These are phyloP conservation scores for Tuctoria greenei DNA, from an alignment of 176 grass and related monocot genomes.

Conservation along the genomic window DNA sequence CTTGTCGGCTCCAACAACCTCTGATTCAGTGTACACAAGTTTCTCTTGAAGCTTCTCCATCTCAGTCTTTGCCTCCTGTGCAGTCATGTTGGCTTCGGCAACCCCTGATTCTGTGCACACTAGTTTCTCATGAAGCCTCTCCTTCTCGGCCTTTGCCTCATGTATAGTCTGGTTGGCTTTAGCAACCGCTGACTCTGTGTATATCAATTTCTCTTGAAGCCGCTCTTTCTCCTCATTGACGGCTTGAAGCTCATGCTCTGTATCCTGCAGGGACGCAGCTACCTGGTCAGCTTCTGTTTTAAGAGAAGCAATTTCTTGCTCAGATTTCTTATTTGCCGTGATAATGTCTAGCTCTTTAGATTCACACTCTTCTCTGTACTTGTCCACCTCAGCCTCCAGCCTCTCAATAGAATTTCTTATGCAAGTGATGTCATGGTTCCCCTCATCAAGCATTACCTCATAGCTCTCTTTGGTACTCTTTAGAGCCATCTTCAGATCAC, in stretches of 20 bases:
- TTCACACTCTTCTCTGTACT: slow-evolving; percentile 55
- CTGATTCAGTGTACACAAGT: slow-evolving; percentile 39
- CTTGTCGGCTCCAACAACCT: slow-evolving; percentile 35
- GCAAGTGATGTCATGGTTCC: slow-evolving; percentile 65
- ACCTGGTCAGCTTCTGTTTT: slow-evolving; percentile 58
- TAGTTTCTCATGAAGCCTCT: slow-evolving; percentile 50
- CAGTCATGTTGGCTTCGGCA: slow-evolving; percentile 42
- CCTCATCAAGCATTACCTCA: slow-evolving; percentile 71
- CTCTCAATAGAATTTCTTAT: slow-evolving; percentile 59
- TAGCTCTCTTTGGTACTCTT: slow-evolving; percentile 74
- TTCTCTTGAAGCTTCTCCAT: slow-evolving; percentile 51
- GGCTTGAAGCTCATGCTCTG: slow-evolving; percentile 55
- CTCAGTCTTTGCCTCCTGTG: slow-evolving; percentile 49
- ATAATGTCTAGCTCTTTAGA: slow-evolving; percentile 65
- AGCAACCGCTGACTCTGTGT: slow-evolving; percentile 43
- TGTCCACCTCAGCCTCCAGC: slow-evolving; percentile 68
- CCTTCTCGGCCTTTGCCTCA: slow-evolving; percentile 53
- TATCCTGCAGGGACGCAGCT: slow-evolving; percentile 35
- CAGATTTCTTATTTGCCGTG: slow-evolving; percentile 62
- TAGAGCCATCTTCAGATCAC: slow-evolving; percentile 68
- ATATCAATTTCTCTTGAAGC: slow-evolving; percentile 49
- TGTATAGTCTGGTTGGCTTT: slow-evolving; percentile 50
- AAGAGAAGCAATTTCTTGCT: slow-evolving; percentile 66
- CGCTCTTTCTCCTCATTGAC: slow-evolving; percentile 56
- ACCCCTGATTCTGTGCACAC: slow-evolving; percentile 33